Base-by-base conservation (phyloP, 164 flowering plant species). In the Houttuynia cordata region DNA sequence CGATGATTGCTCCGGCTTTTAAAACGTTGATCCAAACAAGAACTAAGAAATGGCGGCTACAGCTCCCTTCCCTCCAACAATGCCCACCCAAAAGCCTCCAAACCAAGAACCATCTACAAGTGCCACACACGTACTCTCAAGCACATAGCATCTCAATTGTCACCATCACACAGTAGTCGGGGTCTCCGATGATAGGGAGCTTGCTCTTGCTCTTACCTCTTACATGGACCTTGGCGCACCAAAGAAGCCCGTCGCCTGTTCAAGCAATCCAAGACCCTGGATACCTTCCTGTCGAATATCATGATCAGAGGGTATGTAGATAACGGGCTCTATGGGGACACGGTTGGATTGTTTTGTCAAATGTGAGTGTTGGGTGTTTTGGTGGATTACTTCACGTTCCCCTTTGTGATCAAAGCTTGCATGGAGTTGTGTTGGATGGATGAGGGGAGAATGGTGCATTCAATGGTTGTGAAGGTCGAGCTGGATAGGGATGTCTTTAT, bases 401-500 rank as follows among this genome's bases (percentile, higher is more conserved):
- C 90, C 0, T 79, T 79, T 67, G 81, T 84, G 21, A 67, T 86
- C 58, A 86, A 88, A 68, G 80, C 87, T 4, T 81, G 83, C 59
- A 60, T 64, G 14, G 80, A 67, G 30, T 62, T 67, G 49, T 51
- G 21, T 24, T 66, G 65, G 12, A 62, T 75, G 58, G 30, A 1
- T 0, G 83, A 78, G 45, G 95, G 89, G 7, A 51, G 61, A 56
- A 72, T 70, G 64, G 71, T 82, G 60, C 89, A 85, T 52, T 68
- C 71, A 0, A 70, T 25, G 58, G 1, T 81, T 60, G 58, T 83
- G 25, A 83, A 82, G 67, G 45, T 63, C 10, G 89, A 87, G 30
- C 77, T 82, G 52, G 72, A 74, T 64, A 63, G 39, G 10, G 85
- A 82, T 76, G 53, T 76, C 53, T 82, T 71, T 41, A 59, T 80